phyloP scores from a whole-genome alignment of 2,329 filamentous ascomycete genomes.

The Aspergillus sp. region DNA sequence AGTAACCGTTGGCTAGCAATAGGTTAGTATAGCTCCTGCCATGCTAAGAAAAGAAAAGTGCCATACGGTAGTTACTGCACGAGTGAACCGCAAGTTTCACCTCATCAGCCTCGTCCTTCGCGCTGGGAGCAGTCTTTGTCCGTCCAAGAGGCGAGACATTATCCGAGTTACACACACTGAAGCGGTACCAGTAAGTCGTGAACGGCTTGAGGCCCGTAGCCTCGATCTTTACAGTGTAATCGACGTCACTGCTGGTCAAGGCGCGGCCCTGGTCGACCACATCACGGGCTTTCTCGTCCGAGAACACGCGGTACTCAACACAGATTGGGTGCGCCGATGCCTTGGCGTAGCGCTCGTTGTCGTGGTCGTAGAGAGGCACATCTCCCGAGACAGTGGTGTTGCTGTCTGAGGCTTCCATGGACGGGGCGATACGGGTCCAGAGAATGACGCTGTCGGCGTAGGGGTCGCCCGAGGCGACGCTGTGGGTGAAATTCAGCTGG shows the following conservation, averaged over 20 bases:
- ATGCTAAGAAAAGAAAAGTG: conserved; percentile 2
- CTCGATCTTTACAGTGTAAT: conserved; percentile 73
- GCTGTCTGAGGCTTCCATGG: conserved; percentile 47
- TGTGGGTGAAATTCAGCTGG: conserved; percentile 64
- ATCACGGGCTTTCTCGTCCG: conserved; percentile 39
- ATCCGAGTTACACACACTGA: conserved; percentile 64
- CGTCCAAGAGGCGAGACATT: conserved; percentile 63
- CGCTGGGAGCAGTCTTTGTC: conserved; percentile 67
- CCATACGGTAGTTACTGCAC: conserved; percentile 65
- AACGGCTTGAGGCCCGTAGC: conserved; percentile 62
- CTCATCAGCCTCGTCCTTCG: conserved; percentile 55
- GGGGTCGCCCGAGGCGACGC: conserved; percentile 53
- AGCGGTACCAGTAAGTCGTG: conserved; percentile 66
- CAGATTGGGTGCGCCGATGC: conserved; percentile 57
- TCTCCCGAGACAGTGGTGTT: conserved; percentile 59
- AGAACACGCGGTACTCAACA: conserved; percentile 56
- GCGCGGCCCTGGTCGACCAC: conserved; percentile 59
- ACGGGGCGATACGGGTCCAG: conserved; percentile 45
- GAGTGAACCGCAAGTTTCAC: conserved; percentile 69
- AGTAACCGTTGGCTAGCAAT: conserved; percentile 53
- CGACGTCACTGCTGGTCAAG: conserved; percentile 71
- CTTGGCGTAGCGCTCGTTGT: conserved; percentile 55
- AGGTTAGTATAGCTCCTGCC: neutral
- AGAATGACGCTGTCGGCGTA: conserved; percentile 45
- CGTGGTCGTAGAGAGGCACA: conserved; percentile 53